Conservation (phyloP, 1,284 basidiomycete species). For the Trichosporon sp. region DNA sequence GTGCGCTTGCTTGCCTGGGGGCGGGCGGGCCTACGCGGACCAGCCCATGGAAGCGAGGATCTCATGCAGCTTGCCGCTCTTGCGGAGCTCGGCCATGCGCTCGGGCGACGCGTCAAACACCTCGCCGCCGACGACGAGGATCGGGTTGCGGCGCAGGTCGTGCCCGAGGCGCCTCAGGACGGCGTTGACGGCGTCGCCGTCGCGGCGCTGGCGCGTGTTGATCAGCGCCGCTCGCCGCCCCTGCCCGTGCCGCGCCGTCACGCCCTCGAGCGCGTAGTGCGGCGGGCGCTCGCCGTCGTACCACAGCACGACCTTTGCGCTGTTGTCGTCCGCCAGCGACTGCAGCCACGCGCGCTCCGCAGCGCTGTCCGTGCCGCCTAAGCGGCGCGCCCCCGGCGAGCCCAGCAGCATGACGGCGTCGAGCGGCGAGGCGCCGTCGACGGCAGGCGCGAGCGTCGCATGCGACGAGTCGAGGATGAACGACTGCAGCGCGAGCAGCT, state of each 20-base stretch:
- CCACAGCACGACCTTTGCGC: conserved; percentile 39
- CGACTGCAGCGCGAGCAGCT: conserved; percentile 47
- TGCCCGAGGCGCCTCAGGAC: conserved; percentile 29
- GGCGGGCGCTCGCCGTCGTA: conserved; percentile 25
- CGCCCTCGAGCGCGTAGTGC: conserved; percentile 29
- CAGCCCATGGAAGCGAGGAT: conserved; percentile 17
- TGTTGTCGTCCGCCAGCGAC: conserved; percentile 31
- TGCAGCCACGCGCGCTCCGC: conserved; percentile 29
- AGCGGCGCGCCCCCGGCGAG: conserved; percentile 22
- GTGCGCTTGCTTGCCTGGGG: neutral
- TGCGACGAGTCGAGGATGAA: conserved; percentile 39
- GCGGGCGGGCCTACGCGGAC: neutral
- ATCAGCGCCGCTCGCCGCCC: conserved; percentile 27
- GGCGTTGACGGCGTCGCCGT: conserved; percentile 23
- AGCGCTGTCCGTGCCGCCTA: conserved; percentile 23
- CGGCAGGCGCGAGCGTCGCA: conserved; percentile 31
- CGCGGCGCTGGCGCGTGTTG: conserved; percentile 26
- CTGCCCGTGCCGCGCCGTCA: conserved; percentile 28
- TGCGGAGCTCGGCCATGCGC: conserved; percentile 24
- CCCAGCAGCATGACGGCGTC: conserved; percentile 42
- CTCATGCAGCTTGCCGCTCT: conserved; percentile 24
- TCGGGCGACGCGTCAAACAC: conserved; percentile 24
- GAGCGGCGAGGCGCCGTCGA: conserved; percentile 35
- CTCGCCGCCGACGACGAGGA: conserved; percentile 37
- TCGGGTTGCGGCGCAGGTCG: conserved; percentile 24